Evolutionary conservation across 2,329 filamentous ascomycete species (phyloP).

Genomic region (Arthrobotrys sinensis): DNA sequence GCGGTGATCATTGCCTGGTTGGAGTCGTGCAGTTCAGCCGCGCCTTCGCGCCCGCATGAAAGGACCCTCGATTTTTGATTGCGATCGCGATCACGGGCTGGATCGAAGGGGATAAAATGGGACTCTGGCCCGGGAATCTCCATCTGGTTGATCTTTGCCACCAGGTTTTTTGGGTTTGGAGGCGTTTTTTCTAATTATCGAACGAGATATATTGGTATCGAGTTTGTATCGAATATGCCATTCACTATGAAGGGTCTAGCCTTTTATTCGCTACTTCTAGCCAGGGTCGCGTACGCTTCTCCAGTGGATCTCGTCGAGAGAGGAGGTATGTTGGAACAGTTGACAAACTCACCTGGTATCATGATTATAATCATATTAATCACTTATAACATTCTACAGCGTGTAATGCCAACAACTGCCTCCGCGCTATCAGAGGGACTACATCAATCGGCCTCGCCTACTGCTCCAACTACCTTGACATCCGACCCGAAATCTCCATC

Average conservation of each 20-base stretch:
- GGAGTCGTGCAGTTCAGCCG: neutral
- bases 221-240: too few relatives aligned
- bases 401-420: conserved; percentile 37
- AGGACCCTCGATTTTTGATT: too few relatives aligned
- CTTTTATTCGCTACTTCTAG: neutral
- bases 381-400: neutral
- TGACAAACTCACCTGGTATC: neutral
- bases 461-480: conserved; percentile 18
- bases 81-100: conserved; percentile 6
- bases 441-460: conserved; percentile 16
- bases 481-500: neutral
- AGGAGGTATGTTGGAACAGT: neutral
- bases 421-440: conserved; percentile 19
- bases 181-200: neutral
- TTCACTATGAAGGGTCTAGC: neutral
- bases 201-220: too few relatives aligned
- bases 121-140: neutral
- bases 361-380: neutral
- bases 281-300: neutral
- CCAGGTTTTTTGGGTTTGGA: neutral
- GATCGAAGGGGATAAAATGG: neutral
- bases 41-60: neutral
- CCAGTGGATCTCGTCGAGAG: conserved; percentile 5
- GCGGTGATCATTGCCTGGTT: neutral
- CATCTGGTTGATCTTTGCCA: neutral